A percentile compares a stretch with the other conserved stretches of the same genome.
phyloP scores from a whole-genome alignment of 148 eudicot genomes.

The Fagopyrum esculentum region DNA sequence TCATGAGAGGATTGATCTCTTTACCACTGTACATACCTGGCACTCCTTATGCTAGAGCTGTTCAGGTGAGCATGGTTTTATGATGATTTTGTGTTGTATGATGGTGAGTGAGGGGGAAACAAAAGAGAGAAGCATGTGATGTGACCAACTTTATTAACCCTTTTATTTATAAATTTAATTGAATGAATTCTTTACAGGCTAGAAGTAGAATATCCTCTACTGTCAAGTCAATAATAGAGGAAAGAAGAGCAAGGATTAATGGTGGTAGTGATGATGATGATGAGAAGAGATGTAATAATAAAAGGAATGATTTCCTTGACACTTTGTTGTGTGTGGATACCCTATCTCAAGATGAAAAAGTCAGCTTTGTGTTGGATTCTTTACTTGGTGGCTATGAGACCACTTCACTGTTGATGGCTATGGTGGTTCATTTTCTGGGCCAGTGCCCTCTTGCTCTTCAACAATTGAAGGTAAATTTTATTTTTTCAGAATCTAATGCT shows the following conservation, averaged over 20 bases:
- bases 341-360: slow-evolving; percentile 66
- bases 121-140: slow-evolving; percentile 17
- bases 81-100: slow-evolving; percentile 12
- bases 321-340: slow-evolving; percentile 43
- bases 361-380: slow-evolving; percentile 65
- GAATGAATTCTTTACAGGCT: slow-evolving; percentile 54
- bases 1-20: slow-evolving; percentile 59
- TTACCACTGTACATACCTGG: slow-evolving; percentile 56
- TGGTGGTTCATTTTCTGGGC: slow-evolving; percentile 50
- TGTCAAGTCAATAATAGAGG: slow-evolving; percentile 62
- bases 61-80: slow-evolving; percentile 32
- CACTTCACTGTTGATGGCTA: slow-evolving; percentile 48
- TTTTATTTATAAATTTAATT: not conserved
- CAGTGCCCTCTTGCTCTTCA: slow-evolving; percentile 37
- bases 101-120: slow-evolving; percentile 3
- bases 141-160: slow-evolving; percentile 24
- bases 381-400: slow-evolving; percentile 69
- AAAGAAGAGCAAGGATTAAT: slow-evolving; percentile 39
- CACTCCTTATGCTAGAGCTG: slow-evolving; percentile 68
- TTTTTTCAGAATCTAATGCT: too few relatives aligned
- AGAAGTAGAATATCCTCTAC: slow-evolving; percentile 61
- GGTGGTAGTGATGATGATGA: slow-evolving; percentile 17
- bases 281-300: slow-evolving; percentile 14
- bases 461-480: slow-evolving; percentile 34
- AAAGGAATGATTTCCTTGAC: slow-evolving; percentile 52